Evolutionary conservation across 1,284 basidiomycete species (phyloP).

Genomic region (Malassezia slooffiae): DNA sequence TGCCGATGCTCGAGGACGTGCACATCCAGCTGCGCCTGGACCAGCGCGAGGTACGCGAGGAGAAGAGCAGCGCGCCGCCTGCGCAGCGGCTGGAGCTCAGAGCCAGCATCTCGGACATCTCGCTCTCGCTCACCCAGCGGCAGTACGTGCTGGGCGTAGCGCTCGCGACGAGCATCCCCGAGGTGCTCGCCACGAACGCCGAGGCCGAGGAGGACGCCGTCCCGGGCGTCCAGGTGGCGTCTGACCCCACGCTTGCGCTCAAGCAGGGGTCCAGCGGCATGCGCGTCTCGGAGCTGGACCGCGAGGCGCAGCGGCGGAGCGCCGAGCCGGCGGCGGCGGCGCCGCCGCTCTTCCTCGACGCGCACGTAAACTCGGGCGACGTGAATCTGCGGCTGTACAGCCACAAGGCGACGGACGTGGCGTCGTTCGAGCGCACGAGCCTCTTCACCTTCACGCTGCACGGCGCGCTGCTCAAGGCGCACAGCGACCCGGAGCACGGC

Average conservation of each 20-base stretch:
- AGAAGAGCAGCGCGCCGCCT: not conserved
- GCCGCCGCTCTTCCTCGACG: not conserved
- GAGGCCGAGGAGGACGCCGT: not conserved
- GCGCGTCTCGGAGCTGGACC: no score
- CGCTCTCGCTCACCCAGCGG: slow-evolving; percentile 5
- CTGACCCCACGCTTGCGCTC: no score
- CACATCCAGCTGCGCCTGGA: slow-evolving; percentile 75
- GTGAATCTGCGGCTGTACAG: slow-evolving; percentile 8
- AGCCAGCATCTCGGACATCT: slow-evolving; percentile 3
- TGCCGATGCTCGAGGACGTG: slow-evolving; percentile 85
- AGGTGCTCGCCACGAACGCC: not conserved
- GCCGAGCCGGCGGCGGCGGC: not conserved
- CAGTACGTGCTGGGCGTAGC: slow-evolving; percentile 3
- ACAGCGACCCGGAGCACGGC: slow-evolving; percentile 70
- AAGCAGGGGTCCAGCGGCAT: no score
- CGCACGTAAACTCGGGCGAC: not conserved
- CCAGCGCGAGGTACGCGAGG: slow-evolving; percentile 57
- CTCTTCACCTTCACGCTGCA: slow-evolving; percentile 51
- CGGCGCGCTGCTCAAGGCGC: slow-evolving; percentile 72
- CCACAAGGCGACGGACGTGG: not conserved
- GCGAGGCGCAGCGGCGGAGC: no score
- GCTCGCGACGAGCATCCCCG: not conserved
- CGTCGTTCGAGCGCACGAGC: slow-evolving; percentile 2
- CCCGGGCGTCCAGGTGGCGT: not conserved
- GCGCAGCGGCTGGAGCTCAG: not conserved